A percentile compares a stretch with the other conserved stretches of the same genome.
Conservation (phyloP, 2,329 filamentous ascomycete species). For the Corniculantispora saksenae region DNA sequence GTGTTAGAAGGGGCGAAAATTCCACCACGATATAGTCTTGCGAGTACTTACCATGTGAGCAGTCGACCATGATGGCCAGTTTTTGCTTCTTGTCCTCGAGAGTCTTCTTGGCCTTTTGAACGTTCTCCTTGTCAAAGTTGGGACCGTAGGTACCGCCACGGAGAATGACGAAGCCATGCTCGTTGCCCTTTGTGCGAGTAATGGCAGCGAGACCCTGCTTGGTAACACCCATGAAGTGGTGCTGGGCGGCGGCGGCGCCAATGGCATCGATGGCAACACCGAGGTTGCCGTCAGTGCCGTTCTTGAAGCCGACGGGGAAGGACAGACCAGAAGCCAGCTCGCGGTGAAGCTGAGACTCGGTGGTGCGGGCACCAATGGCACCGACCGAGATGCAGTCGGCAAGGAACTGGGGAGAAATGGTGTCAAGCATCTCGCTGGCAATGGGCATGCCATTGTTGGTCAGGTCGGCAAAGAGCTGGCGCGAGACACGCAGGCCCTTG, state of each 20-base stretch:
- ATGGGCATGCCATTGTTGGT: conserved; percentile 89
- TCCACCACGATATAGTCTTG: neutral
- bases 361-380: conserved; percentile 93
- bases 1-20: neutral
- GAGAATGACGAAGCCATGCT: conserved; percentile 96
- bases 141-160: conserved; percentile 88
- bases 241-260: conserved; percentile 78
- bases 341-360: conserved; percentile 93
- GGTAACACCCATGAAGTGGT: conserved; percentile 98
- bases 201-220: conserved; percentile 97
- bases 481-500: conserved; percentile 90
- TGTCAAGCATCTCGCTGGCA: conserved; percentile 97
- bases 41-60: conserved; percentile 76
- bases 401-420: conserved; percentile 96
- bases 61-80: conserved; percentile 95
- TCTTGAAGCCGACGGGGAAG: conserved; percentile 99
- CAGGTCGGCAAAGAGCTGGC: conserved; percentile 90
- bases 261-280: conserved; percentile 94
- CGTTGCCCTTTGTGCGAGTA: conserved; percentile 88
- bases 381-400: conserved; percentile 94
- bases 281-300: conserved; percentile 91
- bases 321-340: conserved; percentile 93
- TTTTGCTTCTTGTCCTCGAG: conserved; percentile 81
- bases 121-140: conserved; percentile 87
- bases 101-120: conserved; percentile 76